These are phyloP conservation scores for Pseudopyrenochaeta lycopersici DNA, from an alignment of 2,329 filamentous ascomycete genomes.

Conservation along the genomic window DNA sequence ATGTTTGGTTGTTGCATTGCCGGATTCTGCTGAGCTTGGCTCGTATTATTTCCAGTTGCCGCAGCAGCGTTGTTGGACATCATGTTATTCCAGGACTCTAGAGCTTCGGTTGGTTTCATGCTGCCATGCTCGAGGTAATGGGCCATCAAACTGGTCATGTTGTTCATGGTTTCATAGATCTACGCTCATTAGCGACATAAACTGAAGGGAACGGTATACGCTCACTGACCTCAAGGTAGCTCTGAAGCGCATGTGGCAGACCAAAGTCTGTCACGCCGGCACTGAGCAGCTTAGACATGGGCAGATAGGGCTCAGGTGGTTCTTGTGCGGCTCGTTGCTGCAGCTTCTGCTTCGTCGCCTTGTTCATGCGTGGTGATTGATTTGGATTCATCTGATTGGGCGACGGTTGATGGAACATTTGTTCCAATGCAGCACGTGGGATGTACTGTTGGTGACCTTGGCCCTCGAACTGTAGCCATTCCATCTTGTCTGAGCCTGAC, in stretches of 20 bases:
- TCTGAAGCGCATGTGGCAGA: conserved; percentile 64
- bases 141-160: conserved; percentile 69
- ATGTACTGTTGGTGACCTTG: conserved; percentile 83
- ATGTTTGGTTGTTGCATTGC: conserved; percentile 40
- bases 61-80: conserved; percentile 45
- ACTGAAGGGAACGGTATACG: conserved; percentile 7
- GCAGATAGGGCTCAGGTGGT: conserved; percentile 52
- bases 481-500: conserved; percentile 78
- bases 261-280: conserved; percentile 62
- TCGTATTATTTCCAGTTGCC: neutral
- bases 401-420: conserved; percentile 56
- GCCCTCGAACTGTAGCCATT: conserved; percentile 83
- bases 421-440: conserved; percentile 68
- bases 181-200: conserved; percentile 46
- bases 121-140: conserved; percentile 63
- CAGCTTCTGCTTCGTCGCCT: conserved; percentile 64
- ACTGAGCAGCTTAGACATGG: conserved; percentile 55
- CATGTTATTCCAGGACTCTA: conserved; percentile 61
- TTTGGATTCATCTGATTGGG: conserved; percentile 60
- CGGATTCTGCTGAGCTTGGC: conserved; percentile 33
- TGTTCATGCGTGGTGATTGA: conserved; percentile 63
- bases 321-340: conserved; percentile 30
- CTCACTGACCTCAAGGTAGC: conserved; percentile 68
- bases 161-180: conserved; percentile 72
- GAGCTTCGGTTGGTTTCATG: conserved; percentile 63